These are phyloP conservation scores for Aspergillus udagawae DNA, from an alignment of 2,329 filamentous ascomycete species.

Conservation along the genomic window DNA sequence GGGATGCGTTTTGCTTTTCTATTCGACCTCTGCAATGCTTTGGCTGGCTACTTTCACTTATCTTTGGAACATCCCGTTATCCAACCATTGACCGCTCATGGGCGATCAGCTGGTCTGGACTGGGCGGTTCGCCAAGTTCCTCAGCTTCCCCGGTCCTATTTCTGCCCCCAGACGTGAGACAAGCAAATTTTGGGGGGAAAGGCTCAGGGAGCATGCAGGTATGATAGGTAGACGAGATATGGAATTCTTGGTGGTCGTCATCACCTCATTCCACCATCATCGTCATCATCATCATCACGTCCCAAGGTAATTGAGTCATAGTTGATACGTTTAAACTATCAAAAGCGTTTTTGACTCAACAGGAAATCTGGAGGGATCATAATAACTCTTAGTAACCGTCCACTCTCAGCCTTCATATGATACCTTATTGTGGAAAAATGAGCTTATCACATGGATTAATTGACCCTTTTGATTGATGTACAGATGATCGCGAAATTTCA, in stretches of 20 bases:
- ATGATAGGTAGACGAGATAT: background rate
- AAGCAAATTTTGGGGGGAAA: background rate
- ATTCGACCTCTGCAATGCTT: constrained; percentile 12
- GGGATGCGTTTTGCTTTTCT: constrained; percentile 5
- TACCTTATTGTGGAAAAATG: background rate
- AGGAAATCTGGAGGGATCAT: background rate
- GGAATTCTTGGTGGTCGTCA: constrained; percentile 1
- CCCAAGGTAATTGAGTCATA: background rate
- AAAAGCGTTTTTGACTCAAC: too few relatives aligned
- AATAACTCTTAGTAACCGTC: background rate
- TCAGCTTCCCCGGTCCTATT: constrained; percentile 15
- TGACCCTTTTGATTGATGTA: background rate
- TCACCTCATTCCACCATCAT: constrained; percentile 4
- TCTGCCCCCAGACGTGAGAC: constrained; percentile 5
- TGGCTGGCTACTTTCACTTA: constrained; percentile 8
- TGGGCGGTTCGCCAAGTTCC: constrained; percentile 11
- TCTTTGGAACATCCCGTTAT: constrained; percentile 2
- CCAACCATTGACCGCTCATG: constrained; percentile 11
- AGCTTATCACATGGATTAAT: background rate
- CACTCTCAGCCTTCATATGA: background rate
- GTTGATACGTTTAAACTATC: background rate
- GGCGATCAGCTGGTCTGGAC: constrained; percentile 22
- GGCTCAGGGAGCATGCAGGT: background rate
- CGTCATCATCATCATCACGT: background rate
- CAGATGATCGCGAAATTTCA: constrained; percentile 5